Evolutionary conservation across 305 asterid species (phyloP).

Genomic region (Fraxinus velutina): DNA sequence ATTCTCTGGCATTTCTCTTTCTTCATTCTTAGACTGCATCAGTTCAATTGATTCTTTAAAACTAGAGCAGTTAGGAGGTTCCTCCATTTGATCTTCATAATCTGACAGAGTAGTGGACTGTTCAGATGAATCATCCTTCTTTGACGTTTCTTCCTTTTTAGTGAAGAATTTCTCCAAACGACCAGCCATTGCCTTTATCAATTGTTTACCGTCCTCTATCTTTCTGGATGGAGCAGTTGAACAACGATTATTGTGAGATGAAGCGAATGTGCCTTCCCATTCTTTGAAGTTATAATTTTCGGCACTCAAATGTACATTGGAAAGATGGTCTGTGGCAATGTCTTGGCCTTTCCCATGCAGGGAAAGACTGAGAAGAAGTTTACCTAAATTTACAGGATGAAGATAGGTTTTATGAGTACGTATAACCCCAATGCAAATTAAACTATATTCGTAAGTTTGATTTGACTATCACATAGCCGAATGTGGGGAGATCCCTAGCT

Average conservation of each 20-base stretch:
- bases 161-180: constrained; percentile 60
- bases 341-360: constrained; percentile 55
- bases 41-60: constrained; percentile 51
- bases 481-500: neutral
- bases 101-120: constrained; percentile 43
- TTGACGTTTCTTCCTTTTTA: constrained; percentile 48
- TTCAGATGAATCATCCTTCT: constrained; percentile 44
- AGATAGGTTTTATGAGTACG: neutral
- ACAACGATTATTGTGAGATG: constrained; percentile 31
- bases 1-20: constrained; percentile 49
- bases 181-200: constrained; percentile 55
- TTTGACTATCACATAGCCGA: neutral
- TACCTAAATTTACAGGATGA: constrained; percentile 45
- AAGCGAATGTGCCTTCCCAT: constrained; percentile 25
- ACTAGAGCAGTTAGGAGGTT: constrained; percentile 30
- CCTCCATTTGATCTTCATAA: constrained; percentile 41
- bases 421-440: neutral
- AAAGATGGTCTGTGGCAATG: constrained; percentile 26
- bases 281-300: constrained; percentile 25
- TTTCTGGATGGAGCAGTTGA: constrained; percentile 33
- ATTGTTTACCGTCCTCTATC: constrained; percentile 50
- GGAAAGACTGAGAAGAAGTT: constrained; percentile 65
- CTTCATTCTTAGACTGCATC: constrained; percentile 41
- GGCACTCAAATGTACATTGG: constrained; percentile 27
- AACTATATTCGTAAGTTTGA: neutral